These are phyloP conservation scores for Psilocybe cubensis DNA, from an alignment of 768 basidiomycete species.

Conservation along the genomic window DNA sequence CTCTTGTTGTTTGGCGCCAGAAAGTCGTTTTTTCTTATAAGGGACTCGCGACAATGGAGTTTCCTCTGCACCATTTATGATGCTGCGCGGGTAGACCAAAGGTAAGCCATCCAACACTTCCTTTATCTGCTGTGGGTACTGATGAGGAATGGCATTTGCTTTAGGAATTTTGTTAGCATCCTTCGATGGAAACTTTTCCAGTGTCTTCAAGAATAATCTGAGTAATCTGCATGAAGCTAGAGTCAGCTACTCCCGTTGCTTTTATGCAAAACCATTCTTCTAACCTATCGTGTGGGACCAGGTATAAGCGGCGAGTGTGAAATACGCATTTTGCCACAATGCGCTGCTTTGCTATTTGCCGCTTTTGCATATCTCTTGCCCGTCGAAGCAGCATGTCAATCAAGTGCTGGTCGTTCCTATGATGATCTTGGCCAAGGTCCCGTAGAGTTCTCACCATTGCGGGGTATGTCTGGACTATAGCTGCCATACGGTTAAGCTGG, in stretches of 20 bases:
- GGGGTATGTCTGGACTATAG: slow-evolving; percentile 20
- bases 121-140: background rate
- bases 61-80: too few species aligned
- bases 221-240: slow-evolving; percentile 16
- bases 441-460: slow-evolving; percentile 17
- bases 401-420: slow-evolving; percentile 18
- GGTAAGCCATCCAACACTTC: background rate
- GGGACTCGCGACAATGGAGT: too few species aligned
- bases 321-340: slow-evolving; percentile 22
- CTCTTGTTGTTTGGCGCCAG: too few species aligned
- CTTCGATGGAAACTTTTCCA: slow-evolving; percentile 15
- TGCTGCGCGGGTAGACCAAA: background rate
- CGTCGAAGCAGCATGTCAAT: slow-evolving; percentile 12
- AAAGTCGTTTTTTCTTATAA: too few species aligned
- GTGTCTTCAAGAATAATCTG: slow-evolving; percentile 24
- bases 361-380: slow-evolving; percentile 17
- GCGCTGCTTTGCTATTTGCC: slow-evolving; percentile 17
- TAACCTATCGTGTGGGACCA: slow-evolving; percentile 31
- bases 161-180: background rate
- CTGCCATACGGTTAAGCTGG: slow-evolving; percentile 25
- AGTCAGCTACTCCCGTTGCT: background rate
- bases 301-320: slow-evolving; percentile 16
- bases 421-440: slow-evolving; percentile 17
- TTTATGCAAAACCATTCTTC: background rate
- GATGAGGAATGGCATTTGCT: background rate